Percentiles rank a stretch among this genome's conserved stretches.
Evolutionary conservation across 1,284 basidiomycete genomes (phyloP).

Genomic region (Melanopsichium pennsylvanicum): DNA sequence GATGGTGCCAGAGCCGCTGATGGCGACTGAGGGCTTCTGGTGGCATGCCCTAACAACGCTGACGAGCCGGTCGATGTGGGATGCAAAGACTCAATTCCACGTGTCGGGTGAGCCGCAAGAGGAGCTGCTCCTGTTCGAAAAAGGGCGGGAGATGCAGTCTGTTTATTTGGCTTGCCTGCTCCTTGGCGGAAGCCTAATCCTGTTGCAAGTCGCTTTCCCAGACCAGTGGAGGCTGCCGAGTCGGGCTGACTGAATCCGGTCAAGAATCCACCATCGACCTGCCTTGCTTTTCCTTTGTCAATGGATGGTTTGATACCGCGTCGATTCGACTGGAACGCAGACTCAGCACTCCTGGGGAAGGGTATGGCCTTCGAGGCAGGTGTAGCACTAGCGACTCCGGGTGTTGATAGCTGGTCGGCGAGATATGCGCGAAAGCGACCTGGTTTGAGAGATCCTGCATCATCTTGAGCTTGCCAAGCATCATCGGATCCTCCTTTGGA

Average conservation of each 20-base stretch:
- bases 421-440: constrained; percentile 47
- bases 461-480: constrained; percentile 46
- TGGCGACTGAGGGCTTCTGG: constrained; percentile 3
- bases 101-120: constrained; percentile 2
- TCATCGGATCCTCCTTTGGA: constrained; percentile 45
- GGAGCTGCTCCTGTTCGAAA: constrained; percentile 2
- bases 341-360: constrained; percentile 17
- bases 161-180: constrained; percentile 6
- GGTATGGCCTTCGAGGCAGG: constrained; percentile 24
- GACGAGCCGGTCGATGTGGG: constrained; percentile 2
- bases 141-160: neutral
- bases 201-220: constrained; percentile 30
- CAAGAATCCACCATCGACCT: constrained; percentile 22
- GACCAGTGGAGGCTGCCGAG: constrained; percentile 18
- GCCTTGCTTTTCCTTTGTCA: constrained; percentile 34
- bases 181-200: constrained; percentile 32
- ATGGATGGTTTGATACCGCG: constrained; percentile 3
- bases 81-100: constrained; percentile 10
- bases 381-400: neutral
- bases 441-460: constrained; percentile 47
- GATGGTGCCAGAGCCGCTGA: constrained; percentile 20
- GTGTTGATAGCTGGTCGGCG: constrained; percentile 30
- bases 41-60: neutral
- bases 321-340: constrained; percentile 2
- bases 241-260: constrained; percentile 18